Evolutionary conservation across 768 basidiomycete species (phyloP), one percentile per base, ranked within the genome.

Genomic region (Lepiota subincarnata): DNA sequence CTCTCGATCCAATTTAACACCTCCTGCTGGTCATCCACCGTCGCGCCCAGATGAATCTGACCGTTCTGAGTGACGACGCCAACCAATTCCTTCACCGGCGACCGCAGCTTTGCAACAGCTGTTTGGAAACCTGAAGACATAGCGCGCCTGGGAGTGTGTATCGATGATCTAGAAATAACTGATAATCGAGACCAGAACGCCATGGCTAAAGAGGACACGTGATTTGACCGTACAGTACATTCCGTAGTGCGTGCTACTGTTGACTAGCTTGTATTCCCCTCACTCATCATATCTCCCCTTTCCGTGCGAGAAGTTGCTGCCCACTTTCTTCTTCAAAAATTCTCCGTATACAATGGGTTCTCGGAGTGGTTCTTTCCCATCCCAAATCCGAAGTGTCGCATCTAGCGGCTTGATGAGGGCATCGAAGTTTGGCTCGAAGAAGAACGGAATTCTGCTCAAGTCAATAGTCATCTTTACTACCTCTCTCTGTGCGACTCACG

Each of bases 351-450:
- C 67, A 1, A 87, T 75, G 0, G 83, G 69, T 40, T 76, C 69
- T 10, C 62, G 61, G 20, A 62, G 61, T 3, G 59, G 50, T 40
- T 52, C 46, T 35, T 57, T 46, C 1, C 61, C 55, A 22, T 59
- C 58, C 54, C 42, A 59, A 56, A 78, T 60, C 31, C 84, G 78
- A 22, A 76, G 61, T 0, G 82, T 84, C 5, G 84, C 83, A 3
- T 74, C 72, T 5, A 95, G 70, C 0, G 92, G 88, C 57, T 75
- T 68, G 43, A 97, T 71, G 1, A 72, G 53, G 0, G 92, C 88
- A 55, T 84, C 73, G 61, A 91, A 92, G 53, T 89, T 91, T 0
- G 94, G 93, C 66, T 96, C 94, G 58, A 89, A 96, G 76, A 97
- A 97, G 71, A 96, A 96, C 0, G 94, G 94, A 16, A 95, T 78